Evolutionary conservation across 2,329 filamentous ascomycete species (phyloP), one percentile per base, ranked within the genome.

Genomic region (Exophiala sp.): DNA sequence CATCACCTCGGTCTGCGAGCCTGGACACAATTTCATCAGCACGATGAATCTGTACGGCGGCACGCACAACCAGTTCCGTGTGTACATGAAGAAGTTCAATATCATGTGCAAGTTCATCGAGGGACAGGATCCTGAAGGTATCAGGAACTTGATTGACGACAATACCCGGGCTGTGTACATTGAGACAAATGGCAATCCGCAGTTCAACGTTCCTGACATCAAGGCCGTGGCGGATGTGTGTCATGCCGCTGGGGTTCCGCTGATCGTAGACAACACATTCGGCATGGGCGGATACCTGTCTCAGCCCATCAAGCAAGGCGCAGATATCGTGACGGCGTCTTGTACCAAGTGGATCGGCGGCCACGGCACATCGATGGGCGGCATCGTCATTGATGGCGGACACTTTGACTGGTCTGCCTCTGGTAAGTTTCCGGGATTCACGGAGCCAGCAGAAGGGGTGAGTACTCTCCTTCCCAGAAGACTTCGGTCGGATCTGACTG

Each of bases 341-440:
- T 88, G 89, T 8, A 95, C 89, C 55, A 95, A 95, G 73, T 95
- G 90, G 90, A 95, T 95, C 57, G 89, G 90, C 53, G 90, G 90
- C 45, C 90, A 95, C 71, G 90, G 90, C 58, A 92, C 89, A 24
- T 94, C 89, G 14, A 87, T 95, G 61, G 5, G 81, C 53, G 90
- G 90, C 54, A 79, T 94, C 41, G 80, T 95, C 40, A 79, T 95
- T 60, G 90, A 95, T 74, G 81, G 84, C 58, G 90, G 90, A 65
- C 91, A 88, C 69, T 95, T 95, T 69, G 86, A 92, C 76, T 95
- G 90, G 73, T 89, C 88, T 64, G 87, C 86, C 73, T 74, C 95
- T 69, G 86, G 78, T 43, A 82, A 82, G 64, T 97, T 97, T 79
- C 92, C 92, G 1, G 89, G 96, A 71, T 91, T 97, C 77, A 82